Evolutionary conservation across 306 rosid species (phyloP), one percentile per base, ranked within the genome.

Genomic region (Neltuma alba): DNA sequence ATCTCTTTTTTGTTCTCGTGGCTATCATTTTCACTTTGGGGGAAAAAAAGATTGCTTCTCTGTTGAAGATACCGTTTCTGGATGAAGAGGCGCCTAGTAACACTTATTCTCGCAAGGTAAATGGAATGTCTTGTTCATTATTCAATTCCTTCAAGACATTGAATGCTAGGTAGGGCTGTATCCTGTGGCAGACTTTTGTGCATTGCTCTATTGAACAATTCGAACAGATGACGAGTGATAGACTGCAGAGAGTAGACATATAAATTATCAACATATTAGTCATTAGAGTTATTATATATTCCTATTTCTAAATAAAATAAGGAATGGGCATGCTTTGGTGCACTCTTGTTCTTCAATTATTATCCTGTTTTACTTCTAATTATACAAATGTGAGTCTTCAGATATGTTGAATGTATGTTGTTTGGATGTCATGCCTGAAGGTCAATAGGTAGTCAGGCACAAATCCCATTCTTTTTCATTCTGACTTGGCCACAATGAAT

Each of bases 41-140:
- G 5, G 6, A 45, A 74, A 31, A 65, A 47, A 47, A 45, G 99
- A 84, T 93, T 28, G 98, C 97, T 9, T 83, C 96, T 0, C 52
- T 84, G 63, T 85, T 95, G 89, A 91, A 93, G 92, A 90, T 95
- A 54, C 98, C 98, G 1, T 92, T 91, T 83, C 70, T 92, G 64
- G 99, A 91, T 77, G 98, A 92, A 88, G 97, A 91, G 89, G 82
- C 88, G 72, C 87, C 91, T 13, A 88, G 85, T 74, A 93, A 82
- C 84, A 79, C 98, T 69, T 91, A 86, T 86, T 91, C 98, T 5
- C 94, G 98, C 28, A 92, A 91, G 98, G 99, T 95, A 87, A 41
- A 77, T 68, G 20, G 23, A 33, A 52, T 62, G 33, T 68, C 70
- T 82, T 77, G 47, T 83, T 74, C 52, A 42, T 16, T 47, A 25